Conservation (phyloP, 345 rosid genomes). For the Eucalyptus urophylla region DNA sequence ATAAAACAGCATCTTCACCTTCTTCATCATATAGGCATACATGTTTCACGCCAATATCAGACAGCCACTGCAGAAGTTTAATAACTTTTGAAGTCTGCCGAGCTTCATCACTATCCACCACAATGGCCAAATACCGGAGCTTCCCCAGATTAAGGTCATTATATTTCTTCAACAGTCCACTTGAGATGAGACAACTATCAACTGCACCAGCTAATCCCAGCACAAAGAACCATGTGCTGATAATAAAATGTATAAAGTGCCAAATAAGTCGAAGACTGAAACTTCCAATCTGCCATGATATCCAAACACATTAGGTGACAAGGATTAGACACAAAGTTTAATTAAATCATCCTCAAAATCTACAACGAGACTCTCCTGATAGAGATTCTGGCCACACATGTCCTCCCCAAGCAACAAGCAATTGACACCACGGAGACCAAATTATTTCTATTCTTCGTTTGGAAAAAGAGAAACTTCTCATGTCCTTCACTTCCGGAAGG, state of each 20-base stretch:
- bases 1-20: slow-evolving; percentile 29
- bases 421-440: not conserved
- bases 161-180: slow-evolving; percentile 40
- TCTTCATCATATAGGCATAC: slow-evolving; percentile 67
- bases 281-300: slow-evolving; percentile 26
- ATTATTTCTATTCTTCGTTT: not conserved
- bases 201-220: slow-evolving; percentile 12
- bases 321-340: not conserved
- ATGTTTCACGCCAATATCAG: slow-evolving; percentile 47
- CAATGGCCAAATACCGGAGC: slow-evolving; percentile 60
- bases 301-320: not conserved
- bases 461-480: not conserved
- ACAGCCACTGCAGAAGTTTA: slow-evolving; percentile 60
- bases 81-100: slow-evolving; percentile 22
- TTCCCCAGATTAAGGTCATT: slow-evolving; percentile 25
- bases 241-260: slow-evolving; percentile 54
- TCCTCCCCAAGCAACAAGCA: not conserved
- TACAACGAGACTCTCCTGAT: not conserved
- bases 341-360: not conserved
- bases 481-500: not conserved
- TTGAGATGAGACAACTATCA: slow-evolving; percentile 54
- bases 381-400: not conserved
- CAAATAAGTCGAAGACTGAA: slow-evolving; percentile 33
- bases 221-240: slow-evolving; percentile 39
- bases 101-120: slow-evolving; percentile 61